phyloP scores from a whole-genome alignment of 2,329 filamentous ascomycete species.

The Tolypocladium endophyticum region DNA sequence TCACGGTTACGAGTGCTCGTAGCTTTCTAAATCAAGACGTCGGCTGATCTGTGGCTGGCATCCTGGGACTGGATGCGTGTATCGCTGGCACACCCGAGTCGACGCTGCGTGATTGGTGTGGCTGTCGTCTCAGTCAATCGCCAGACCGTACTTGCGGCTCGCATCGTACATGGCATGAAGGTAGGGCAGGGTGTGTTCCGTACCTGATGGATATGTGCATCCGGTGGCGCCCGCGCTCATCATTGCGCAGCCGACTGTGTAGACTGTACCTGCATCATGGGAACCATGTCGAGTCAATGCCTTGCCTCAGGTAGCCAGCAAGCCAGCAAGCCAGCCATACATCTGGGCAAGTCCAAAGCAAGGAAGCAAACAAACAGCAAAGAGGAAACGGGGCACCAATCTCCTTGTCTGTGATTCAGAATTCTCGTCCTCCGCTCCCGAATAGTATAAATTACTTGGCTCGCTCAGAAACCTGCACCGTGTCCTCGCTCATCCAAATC shows the following conservation, averaged over 20 bases:
- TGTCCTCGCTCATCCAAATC: neutral
- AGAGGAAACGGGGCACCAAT: neutral
- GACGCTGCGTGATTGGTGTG: neutral
- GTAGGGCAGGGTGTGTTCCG: neutral
- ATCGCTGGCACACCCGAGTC: neutral
- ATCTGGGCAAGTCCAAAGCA: neutral
- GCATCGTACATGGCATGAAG: neutral
- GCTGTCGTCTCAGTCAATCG: constrained; percentile 1
- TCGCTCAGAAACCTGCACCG: neutral
- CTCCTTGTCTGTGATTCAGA: neutral
- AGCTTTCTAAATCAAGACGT: neutral
- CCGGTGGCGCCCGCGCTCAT: constrained; percentile 1
- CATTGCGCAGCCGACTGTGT: neutral
- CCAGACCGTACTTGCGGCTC: neutral
- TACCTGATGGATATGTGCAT: neutral
- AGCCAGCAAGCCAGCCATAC: neutral
- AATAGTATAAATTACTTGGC: neutral
- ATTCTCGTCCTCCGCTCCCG: neutral
- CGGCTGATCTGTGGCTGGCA: neutral
- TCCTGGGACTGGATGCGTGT: neutral
- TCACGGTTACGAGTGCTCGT: neutral
- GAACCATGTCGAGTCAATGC: neutral
- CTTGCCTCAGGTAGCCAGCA: no score
- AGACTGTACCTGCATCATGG: neutral
- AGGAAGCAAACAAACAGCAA: neutral